Evolutionary conservation across 2,329 filamentous ascomycete genomes (phyloP).

Genomic region (Alternaria postmessia): DNA sequence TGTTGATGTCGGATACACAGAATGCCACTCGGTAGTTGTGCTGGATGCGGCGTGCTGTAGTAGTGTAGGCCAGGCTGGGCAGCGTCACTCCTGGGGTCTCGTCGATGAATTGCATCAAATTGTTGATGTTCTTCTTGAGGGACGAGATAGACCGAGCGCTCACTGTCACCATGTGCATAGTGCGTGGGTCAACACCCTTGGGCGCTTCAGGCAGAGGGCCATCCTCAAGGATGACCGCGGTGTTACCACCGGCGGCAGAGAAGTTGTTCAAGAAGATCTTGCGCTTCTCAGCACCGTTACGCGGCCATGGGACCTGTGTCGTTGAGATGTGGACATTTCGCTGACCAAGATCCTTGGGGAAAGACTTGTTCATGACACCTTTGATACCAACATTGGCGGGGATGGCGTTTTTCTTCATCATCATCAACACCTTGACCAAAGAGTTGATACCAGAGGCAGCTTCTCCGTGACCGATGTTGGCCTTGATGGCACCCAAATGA

Average conservation of each 20-base stretch:
- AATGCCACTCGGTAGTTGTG: conserved; percentile 62
- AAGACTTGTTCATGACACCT: conserved; percentile 63
- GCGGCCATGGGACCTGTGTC: conserved; percentile 55
- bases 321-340: conserved; percentile 63
- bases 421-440: conserved; percentile 61
- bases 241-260: conserved; percentile 63
- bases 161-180: conserved; percentile 58
- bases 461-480: conserved; percentile 64
- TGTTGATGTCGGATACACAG: conserved; percentile 56
- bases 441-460: conserved; percentile 64
- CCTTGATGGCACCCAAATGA: conserved; percentile 64
- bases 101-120: conserved; percentile 57
- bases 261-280: conserved; percentile 64
- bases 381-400: conserved; percentile 65
- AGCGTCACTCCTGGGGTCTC: conserved; percentile 57
- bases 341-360: conserved; percentile 61
- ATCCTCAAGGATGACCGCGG: conserved; percentile 61
- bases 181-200: conserved; percentile 55
- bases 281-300: conserved; percentile 58
- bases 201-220: conserved; percentile 55
- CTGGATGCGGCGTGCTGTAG: conserved; percentile 62
- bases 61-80: conserved; percentile 60
- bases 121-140: conserved; percentile 60
- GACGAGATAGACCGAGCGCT: conserved; percentile 61
- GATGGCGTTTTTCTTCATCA: conserved; percentile 63